Conservation (phyloP, 2,329 filamentous ascomycete species). For the Diaporthe velutina region DNA sequence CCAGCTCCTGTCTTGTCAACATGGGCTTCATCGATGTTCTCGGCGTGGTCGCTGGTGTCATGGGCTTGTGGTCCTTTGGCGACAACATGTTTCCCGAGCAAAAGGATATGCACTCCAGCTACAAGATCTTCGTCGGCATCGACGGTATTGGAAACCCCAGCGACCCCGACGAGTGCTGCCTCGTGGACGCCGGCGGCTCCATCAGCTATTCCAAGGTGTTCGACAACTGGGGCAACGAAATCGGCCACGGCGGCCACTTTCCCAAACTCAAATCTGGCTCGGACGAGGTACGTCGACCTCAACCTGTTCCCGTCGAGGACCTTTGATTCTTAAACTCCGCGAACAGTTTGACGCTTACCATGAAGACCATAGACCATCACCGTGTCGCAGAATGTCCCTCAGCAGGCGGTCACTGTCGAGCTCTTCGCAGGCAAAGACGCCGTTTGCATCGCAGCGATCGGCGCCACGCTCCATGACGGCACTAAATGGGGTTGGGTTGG, state of each 20-base stretch:
- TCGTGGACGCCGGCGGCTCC: neutral
- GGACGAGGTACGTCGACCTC: neutral
- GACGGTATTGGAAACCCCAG: neutral
- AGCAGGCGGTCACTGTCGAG: neutral
- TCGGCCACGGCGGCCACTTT: neutral
- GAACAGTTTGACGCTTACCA: too few relatives aligned
- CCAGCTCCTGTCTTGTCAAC: neutral
- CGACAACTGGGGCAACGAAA: neutral
- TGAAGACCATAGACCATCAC: neutral
- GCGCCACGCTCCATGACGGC: neutral
- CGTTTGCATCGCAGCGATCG: slow-evolving; percentile 11
- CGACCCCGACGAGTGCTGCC: neutral
- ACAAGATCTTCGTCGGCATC: slow-evolving; percentile 10
- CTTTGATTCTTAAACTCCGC: too few relatives aligned
- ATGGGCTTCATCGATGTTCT: neutral
- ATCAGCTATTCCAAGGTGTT: neutral
- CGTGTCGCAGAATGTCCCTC: neutral
- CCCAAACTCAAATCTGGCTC: neutral
- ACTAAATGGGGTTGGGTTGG: slow-evolving; percentile 1
- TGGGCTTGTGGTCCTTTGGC: neutral
- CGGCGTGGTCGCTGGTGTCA: neutral
- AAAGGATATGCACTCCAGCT: neutral
- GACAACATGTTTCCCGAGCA: neutral
- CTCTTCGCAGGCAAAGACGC: neutral
- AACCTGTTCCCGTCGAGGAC: neutral